Evolutionary conservation across 148 eudicot genomes (phyloP).

Genomic region (Silene latifolia): DNA sequence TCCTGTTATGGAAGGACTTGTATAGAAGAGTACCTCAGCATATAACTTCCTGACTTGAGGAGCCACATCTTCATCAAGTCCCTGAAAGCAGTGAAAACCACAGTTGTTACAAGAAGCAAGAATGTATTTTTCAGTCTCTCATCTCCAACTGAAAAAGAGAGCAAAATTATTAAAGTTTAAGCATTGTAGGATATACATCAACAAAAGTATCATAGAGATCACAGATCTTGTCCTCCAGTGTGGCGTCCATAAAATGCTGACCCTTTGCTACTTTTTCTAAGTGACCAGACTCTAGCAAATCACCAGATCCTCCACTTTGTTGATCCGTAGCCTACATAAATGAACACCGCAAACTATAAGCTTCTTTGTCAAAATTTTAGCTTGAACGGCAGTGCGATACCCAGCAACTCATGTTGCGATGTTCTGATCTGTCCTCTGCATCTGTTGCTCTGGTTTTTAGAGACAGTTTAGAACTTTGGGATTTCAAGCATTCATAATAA

Average conservation of each 20-base stretch:
- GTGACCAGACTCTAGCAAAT: conserved; percentile 54
- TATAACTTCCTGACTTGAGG: conserved; percentile 89
- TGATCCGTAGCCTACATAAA: conserved; percentile 52
- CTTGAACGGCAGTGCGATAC: background rate
- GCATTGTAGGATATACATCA: conserved; percentile 46
- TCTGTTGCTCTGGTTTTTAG: background rate
- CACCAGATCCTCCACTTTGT: conserved; percentile 62
- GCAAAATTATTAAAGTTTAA: background rate
- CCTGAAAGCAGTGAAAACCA: conserved; percentile 40
- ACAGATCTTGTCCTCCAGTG: conserved; percentile 87
- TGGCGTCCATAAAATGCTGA: conserved; percentile 62
- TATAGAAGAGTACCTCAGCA: conserved; percentile 61
- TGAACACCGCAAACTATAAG: background rate
- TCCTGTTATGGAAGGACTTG: background rate
- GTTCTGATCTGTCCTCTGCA: background rate
- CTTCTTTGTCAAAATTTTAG: background rate
- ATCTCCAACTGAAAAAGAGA: background rate
- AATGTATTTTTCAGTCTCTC: background rate
- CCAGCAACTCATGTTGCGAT: background rate
- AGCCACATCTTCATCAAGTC: conserved; percentile 88
- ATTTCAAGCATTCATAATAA: background rate
- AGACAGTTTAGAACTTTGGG: background rate
- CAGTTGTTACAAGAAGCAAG: conserved; percentile 16
- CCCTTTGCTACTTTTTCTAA: conserved; percentile 50
- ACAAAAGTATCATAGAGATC: conserved; percentile 88